Percentiles rank a stretch among this genome's conserved stretches.
phyloP scores from a whole-genome alignment of 2,329 filamentous ascomycete species.

The Sclerotinia minor region DNA sequence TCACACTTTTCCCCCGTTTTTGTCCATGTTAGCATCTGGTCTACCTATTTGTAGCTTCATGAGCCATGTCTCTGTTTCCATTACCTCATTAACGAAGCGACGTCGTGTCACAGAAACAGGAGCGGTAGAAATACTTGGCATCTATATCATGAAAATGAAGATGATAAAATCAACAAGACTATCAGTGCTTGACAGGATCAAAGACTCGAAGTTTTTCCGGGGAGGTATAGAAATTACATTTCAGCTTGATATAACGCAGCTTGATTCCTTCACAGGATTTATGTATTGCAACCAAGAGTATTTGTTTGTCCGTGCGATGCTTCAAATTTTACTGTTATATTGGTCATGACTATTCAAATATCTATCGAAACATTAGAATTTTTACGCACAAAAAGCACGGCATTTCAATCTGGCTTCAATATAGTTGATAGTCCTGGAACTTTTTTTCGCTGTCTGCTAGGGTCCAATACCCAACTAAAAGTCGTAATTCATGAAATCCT shows the following conservation, averaged over 20 bases:
- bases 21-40: slow-evolving; percentile 1
- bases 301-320: not conserved
- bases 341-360: not conserved
- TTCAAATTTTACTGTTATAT: not conserved
- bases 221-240: not conserved
- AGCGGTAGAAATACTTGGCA: not conserved
- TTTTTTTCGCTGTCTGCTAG: not conserved
- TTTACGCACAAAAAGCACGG: not conserved
- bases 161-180: not conserved
- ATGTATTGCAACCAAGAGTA: not conserved
- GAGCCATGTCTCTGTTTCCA: not conserved
- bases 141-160: not conserved
- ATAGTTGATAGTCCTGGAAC: not conserved
- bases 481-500: slow-evolving; percentile 29
- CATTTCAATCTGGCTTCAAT: slow-evolving; percentile 2
- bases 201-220: not conserved
- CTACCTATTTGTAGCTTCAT: not conserved
- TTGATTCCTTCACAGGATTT: not conserved
- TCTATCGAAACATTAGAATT: not conserved
- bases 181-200: not conserved
- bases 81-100: not conserved
- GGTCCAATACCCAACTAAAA: slow-evolving; percentile 25
- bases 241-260: not conserved
- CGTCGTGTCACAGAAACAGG: not conserved
- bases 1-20: not conserved